Conservation (phyloP, 495 filamentous ascomycete species). For the Beverwykella pulmonaria region DNA sequence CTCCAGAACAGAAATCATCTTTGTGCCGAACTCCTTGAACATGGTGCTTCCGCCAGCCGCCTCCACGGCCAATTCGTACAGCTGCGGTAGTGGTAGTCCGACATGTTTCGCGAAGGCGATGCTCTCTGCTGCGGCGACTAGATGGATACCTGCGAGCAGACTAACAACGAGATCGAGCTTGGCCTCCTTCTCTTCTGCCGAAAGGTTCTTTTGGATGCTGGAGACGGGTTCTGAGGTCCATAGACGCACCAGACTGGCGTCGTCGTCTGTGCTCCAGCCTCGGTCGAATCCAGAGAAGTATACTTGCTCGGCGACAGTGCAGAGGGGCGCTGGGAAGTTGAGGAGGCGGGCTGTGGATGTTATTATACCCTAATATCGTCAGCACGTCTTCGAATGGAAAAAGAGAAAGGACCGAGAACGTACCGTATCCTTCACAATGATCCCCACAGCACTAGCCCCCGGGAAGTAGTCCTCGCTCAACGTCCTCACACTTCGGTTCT, state of each 20-base stretch:
- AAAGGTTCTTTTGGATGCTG: constrained; percentile 42
- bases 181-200: constrained; percentile 42
- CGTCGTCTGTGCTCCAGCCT: constrained; percentile 68
- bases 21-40: constrained; percentile 59
- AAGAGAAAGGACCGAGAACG: constrained; percentile 23
- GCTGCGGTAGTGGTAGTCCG: constrained; percentile 64
- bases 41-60: constrained; percentile 69
- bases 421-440: constrained; percentile 78
- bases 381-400: constrained; percentile 1
- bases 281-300: constrained; percentile 63
- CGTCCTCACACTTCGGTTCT: constrained; percentile 71
- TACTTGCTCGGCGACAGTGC: constrained; percentile 69
- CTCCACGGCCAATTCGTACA: constrained; percentile 67
- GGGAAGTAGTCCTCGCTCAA: constrained; percentile 67
- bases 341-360: constrained; percentile 64
- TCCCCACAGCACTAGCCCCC: constrained; percentile 67
- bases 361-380: constrained; percentile 62
- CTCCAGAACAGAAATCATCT: constrained; percentile 51
- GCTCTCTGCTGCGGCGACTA: constrained; percentile 66
- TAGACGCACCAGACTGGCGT: constrained; percentile 68
- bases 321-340: constrained; percentile 69
- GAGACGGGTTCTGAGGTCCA: constrained; percentile 54
- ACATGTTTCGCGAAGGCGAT: constrained; percentile 66
- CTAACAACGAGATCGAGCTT: constrained; percentile 59
- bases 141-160: constrained; percentile 65